These are phyloP conservation scores for Boletellus ananiceps DNA, from an alignment of 768 basidiomycete genomes.

Conservation along the genomic window DNA sequence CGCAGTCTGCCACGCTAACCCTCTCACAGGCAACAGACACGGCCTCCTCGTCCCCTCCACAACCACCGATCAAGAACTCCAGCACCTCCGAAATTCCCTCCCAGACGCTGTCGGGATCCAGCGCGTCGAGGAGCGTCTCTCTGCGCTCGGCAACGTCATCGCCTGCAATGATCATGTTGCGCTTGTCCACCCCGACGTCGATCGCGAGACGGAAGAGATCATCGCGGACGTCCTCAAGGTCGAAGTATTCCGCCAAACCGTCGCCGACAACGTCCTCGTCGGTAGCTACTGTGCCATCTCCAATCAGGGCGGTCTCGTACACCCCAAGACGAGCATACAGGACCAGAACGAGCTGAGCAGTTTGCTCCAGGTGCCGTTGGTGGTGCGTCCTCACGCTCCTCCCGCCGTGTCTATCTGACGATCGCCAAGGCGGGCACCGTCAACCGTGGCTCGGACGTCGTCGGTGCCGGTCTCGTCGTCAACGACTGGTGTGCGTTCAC, in stretches of 20 bases:
- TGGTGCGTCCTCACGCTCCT: conserved; percentile 52
- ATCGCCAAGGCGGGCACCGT: conserved; percentile 84
- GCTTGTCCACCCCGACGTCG: conserved; percentile 95
- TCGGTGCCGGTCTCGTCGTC: conserved; percentile 95
- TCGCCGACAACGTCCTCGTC: conserved; percentile 95
- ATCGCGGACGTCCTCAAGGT: conserved; percentile 99
- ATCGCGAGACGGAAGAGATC: conserved; percentile 99
- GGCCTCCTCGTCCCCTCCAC: conserved; percentile 94
- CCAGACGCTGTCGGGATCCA: conserved; percentile 93
- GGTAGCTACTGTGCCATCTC: conserved; percentile 94
- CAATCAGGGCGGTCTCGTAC: conserved; percentile 96
- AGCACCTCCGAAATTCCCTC: conserved; percentile 92
- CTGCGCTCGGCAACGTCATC: conserved; percentile 97
- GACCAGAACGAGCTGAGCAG: conserved; percentile 97
- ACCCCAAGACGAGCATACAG: conserved; percentile 94
- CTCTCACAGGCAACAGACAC: conserved; percentile 78
- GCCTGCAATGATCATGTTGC: conserved; percentile 99
- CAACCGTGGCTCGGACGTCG: conserved; percentile 96
- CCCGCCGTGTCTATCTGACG: neutral
- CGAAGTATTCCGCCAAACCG: conserved; percentile 96
- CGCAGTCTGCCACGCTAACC: neutral
- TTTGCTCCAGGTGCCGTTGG: conserved; percentile 88
- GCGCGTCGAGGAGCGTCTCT: conserved; percentile 94
- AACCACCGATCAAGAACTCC: conserved; percentile 96
- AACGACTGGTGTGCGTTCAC: conserved; percentile 99